Conservation (phyloP, 148 eudicot species). For the Fagopyrum esculentum region DNA sequence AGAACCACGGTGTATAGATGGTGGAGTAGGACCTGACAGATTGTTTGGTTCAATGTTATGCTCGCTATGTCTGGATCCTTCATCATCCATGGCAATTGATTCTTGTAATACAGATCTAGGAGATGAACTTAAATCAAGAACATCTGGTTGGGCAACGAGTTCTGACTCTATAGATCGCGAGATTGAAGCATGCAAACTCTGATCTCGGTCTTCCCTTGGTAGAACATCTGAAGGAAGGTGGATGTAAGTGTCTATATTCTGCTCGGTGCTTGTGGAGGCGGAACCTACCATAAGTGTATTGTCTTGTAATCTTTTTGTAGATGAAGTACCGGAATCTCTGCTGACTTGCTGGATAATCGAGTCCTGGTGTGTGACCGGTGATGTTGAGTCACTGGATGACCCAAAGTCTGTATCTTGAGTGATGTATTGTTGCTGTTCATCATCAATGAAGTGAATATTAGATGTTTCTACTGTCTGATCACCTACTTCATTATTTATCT, state of each 20-base stretch:
- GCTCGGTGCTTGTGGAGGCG: conserved; percentile 13
- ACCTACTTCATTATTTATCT: not conserved
- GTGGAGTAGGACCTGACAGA: not conserved
- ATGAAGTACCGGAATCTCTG: not conserved
- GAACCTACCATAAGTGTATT: not conserved
- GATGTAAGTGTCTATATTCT: not conserved
- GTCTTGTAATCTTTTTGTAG: not conserved
- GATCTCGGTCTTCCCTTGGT: not conserved
- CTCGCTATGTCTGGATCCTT: not conserved
- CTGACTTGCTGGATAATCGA: not conserved
- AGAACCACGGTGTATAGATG: not conserved
- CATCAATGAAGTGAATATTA: not conserved
- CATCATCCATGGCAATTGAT: conserved; percentile 1
- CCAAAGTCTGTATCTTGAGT: not conserved
- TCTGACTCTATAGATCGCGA: not conserved
- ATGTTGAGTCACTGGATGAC: not conserved
- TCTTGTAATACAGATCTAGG: conserved; percentile 7
- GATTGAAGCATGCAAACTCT: not conserved
- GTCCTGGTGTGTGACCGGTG: not conserved
- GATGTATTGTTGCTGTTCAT: not conserved
- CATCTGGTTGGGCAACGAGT: not conserved
- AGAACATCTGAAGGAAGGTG: not conserved
- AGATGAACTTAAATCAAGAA: not conserved
- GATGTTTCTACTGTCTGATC: not conserved
- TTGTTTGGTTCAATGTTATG: not conserved